These are phyloP conservation scores for Metahyphopichia silvanorum DNA, from an alignment of 805 yeast species.

Conservation along the genomic window DNA sequence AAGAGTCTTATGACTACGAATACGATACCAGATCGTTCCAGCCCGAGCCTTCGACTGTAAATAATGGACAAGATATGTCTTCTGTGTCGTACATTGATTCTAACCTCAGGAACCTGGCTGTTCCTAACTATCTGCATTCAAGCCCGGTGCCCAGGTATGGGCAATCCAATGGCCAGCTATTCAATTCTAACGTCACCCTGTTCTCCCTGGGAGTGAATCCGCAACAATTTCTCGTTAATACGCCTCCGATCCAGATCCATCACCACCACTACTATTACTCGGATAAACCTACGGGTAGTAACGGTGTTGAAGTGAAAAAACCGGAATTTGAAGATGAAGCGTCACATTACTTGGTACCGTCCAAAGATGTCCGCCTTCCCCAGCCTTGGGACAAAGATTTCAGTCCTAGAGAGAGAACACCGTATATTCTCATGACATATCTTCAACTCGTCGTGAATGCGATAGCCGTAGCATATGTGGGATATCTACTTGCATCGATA, in stretches of 20 bases:
- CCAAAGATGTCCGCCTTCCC: conserved; percentile 34
- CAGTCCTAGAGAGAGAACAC: conserved; percentile 48
- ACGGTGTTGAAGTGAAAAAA: too few species aligned
- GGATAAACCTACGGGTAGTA: too few species aligned
- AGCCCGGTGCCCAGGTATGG: background rate
- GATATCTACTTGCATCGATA: conserved; percentile 41
- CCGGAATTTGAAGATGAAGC: background rate
- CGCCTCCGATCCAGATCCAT: conserved; percentile 28
- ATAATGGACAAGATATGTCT: background rate
- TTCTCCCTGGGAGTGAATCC: background rate
- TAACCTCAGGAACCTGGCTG: background rate
- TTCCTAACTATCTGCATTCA: background rate
- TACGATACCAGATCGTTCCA: background rate
- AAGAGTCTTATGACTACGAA: conserved; percentile 10
- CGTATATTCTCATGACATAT: conserved; percentile 60
- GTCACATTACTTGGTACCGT: background rate
- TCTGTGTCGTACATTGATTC: background rate
- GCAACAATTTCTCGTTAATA: background rate
- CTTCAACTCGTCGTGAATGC: conserved; percentile 55
- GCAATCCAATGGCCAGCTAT: too few species aligned
- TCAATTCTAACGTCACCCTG: too few species aligned
- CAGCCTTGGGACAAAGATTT: conserved; percentile 57
- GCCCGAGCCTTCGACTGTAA: background rate
- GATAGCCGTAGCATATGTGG: conserved; percentile 41
- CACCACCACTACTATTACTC: conserved; percentile 44